Percentiles rank a stretch among this genome's conserved stretches.
phyloP scores from a whole-genome alignment of 208 protist species.

The Endotrypanum monterogeii region DNA sequence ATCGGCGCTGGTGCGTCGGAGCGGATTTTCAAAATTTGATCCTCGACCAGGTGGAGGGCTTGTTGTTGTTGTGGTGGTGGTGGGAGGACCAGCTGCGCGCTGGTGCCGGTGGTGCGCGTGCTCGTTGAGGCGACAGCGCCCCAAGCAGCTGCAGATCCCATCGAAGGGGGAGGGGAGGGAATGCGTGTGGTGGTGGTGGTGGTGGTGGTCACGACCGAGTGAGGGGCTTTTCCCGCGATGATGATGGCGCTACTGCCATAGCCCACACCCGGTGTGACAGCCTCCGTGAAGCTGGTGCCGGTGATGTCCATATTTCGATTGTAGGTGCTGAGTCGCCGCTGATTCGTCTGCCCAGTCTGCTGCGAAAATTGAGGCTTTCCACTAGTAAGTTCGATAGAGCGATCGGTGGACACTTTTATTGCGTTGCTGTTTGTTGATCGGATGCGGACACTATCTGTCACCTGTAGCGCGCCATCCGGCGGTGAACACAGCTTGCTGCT shows the following conservation, averaged over 20 bases:
- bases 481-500: not conserved
- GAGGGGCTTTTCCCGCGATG: not conserved
- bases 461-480: not conserved
- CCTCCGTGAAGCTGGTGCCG: not conserved
- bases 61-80: not conserved
- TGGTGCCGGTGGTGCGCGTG: not conserved
- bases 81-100: not conserved
- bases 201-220: not conserved
- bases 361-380: not conserved
- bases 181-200: not conserved
- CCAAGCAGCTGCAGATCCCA: not conserved
- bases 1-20: conserved; percentile 1
- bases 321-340: not conserved
- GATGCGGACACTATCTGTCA: not conserved
- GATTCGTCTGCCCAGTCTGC: not conserved
- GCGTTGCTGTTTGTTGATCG: not conserved
- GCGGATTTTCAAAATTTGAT: not conserved
- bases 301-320: not conserved
- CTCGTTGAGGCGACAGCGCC: not conserved
- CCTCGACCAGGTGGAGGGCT: not conserved
- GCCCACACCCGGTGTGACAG: not conserved
- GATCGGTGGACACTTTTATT: not conserved
- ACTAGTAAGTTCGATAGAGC: not conserved
- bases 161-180: not conserved
- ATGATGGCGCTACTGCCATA: not conserved